These are phyloP conservation scores for Lumnitzera littorea DNA, from an alignment of 345 rosid species.

Conservation along the genomic window DNA sequence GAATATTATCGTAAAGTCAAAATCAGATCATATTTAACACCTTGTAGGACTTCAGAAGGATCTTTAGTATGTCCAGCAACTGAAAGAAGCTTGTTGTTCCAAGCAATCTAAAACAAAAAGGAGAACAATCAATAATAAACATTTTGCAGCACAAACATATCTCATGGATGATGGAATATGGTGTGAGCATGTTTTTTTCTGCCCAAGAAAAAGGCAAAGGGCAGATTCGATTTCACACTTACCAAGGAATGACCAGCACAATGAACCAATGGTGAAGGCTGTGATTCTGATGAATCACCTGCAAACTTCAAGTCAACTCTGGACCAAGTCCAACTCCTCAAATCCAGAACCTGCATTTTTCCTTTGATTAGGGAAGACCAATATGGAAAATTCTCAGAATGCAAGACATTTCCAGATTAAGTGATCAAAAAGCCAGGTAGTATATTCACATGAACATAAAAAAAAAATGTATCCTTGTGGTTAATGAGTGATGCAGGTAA, in stretches of 20 bases:
- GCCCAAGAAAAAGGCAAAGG: too few species aligned
- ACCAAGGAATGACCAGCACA: slow-evolving; percentile 99
- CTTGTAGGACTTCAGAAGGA: slow-evolving; percentile 83
- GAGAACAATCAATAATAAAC: slow-evolving; percentile 5
- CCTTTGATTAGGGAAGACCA: slow-evolving; percentile 13
- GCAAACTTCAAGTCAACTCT: slow-evolving; percentile 66
- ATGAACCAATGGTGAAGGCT: slow-evolving; percentile 40
- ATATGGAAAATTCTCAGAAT: slow-evolving; percentile 4
- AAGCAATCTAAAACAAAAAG: slow-evolving; percentile 52
- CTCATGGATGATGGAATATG: not conserved
- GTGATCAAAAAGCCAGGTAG: not conserved
- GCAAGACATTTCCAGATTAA: not conserved
- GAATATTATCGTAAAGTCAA: not conserved
- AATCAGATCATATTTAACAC: slow-evolving; percentile 18
- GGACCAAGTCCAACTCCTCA: slow-evolving; percentile 96
- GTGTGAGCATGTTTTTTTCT: not conserved
- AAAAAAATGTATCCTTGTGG: too few species aligned
- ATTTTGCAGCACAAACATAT: slow-evolving; percentile 15
- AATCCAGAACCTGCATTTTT: slow-evolving; percentile 72
- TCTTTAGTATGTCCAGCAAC: slow-evolving; percentile 93
- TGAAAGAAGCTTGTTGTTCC: slow-evolving; percentile 89
- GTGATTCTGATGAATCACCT: slow-evolving; percentile 45
- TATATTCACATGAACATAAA: too few species aligned
- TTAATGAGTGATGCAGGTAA: not conserved
- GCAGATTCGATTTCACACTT: slow-evolving; percentile 21